Conservation (phyloP, 163 green algal genomes). For the Coccomyxa subellipsoidea region DNA sequence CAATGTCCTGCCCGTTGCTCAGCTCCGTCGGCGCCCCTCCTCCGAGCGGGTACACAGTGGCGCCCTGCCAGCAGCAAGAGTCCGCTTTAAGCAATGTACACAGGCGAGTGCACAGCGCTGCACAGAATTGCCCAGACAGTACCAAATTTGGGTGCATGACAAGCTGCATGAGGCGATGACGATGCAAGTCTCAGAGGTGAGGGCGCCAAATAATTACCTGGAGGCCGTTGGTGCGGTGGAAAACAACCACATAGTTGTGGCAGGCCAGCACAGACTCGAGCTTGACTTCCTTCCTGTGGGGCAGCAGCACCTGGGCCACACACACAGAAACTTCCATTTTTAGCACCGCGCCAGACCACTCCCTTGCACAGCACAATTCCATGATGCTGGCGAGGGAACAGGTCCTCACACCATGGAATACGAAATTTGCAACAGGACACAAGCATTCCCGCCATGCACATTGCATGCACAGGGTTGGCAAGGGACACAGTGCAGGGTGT, state of each 20-base stretch:
- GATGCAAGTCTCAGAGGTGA: too few species aligned
- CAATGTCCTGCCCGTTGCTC: conserved; percentile 40
- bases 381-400: too few species aligned
- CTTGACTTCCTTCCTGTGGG: conserved; percentile 76
- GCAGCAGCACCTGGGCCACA: conserved; percentile 54
- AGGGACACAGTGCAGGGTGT: neutral
- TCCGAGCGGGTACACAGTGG: conserved; percentile 34
- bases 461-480: neutral
- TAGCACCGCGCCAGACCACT: too few species aligned
- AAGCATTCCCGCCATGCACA: neutral
- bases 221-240: conserved; percentile 55
- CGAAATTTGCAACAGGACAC: neutral
- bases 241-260: conserved; percentile 46
- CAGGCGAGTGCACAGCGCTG: too few species aligned
- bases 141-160: neutral
- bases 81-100: too few species aligned
- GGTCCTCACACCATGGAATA: neutral
- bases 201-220: conserved; percentile 21
- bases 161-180: too few species aligned
- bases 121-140: too few species aligned
- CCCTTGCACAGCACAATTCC: too few species aligned
- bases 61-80: conserved; percentile 23
- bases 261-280: conserved; percentile 58
- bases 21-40: conserved; percentile 30
- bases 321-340: neutral